phyloP scores from a whole-genome alignment of 2,329 filamentous ascomycete genomes.

The Aschersonia sp. region DNA sequence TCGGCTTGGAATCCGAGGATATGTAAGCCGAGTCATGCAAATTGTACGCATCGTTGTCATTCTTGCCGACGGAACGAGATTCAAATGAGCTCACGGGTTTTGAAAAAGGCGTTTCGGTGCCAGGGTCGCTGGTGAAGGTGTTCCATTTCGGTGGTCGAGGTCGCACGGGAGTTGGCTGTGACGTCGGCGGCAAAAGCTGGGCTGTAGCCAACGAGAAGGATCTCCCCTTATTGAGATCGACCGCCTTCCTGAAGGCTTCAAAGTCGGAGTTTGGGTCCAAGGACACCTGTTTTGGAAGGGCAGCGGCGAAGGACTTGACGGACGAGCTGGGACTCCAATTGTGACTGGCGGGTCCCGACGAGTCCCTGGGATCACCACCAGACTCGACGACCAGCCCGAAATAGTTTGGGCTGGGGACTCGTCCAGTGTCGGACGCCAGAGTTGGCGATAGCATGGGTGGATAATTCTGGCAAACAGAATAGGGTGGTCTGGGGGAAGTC shows the following conservation, averaged over 20 bases:
- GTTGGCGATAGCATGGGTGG: constrained; percentile 35
- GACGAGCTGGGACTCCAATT: constrained; percentile 65
- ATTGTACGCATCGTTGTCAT: constrained; percentile 31
- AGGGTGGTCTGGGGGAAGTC: constrained; percentile 34
- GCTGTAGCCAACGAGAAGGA: constrained; percentile 29
- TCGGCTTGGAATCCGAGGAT: constrained; percentile 39
- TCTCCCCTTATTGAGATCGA: constrained; percentile 45
- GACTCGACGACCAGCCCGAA: constrained; percentile 63
- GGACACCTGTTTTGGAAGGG: constrained; percentile 54
- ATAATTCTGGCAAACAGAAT: constrained; percentile 39
- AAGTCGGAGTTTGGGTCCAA: constrained; percentile 70
- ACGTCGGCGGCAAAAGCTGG: constrained; percentile 26
- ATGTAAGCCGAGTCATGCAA: constrained; percentile 39
- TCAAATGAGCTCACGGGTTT: constrained; percentile 10
- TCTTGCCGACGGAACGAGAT: constrained; percentile 12
- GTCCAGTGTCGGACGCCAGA: constrained; percentile 17
- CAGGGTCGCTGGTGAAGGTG: constrained; percentile 30
- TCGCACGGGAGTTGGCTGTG: constrained; percentile 17
- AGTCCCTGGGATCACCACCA: constrained; percentile 45
- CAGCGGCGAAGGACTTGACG: constrained; percentile 53
- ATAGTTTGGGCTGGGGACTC: constrained; percentile 65
- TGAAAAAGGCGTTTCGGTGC: constrained; percentile 18
- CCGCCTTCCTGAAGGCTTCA: constrained; percentile 61
- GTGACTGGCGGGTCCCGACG: constrained; percentile 46
- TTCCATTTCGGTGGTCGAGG: constrained; percentile 32